Evolutionary conservation across 2,329 filamentous ascomycete genomes (phyloP).

Genomic region (Lojkania enalia): DNA sequence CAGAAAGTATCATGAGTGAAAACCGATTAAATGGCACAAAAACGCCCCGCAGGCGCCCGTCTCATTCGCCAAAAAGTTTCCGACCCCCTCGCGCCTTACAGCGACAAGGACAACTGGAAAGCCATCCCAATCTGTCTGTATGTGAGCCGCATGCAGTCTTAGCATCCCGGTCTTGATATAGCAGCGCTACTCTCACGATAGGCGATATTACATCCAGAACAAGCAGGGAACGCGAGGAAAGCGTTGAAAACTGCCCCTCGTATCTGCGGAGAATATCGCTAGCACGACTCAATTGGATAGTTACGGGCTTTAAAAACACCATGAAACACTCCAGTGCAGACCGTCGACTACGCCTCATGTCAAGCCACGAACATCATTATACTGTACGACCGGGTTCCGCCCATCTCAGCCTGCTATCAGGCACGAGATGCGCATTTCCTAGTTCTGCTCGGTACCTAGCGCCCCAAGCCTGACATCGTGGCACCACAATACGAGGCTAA

Average conservation of each 20-base stretch:
- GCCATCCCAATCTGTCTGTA: not conserved
- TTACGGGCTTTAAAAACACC: not conserved
- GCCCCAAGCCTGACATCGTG: slow-evolving; percentile 19
- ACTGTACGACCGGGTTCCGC: slow-evolving; percentile 7
- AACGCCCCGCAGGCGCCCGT: slow-evolving; percentile 7
- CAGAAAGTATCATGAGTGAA: not conserved
- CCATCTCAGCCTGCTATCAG: slow-evolving; percentile 5
- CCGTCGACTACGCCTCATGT: slow-evolving; percentile 5
- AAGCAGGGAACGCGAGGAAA: slow-evolving; percentile 25
- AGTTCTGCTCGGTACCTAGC: slow-evolving; percentile 6
- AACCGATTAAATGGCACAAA: slow-evolving; percentile 14
- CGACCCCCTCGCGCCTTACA: slow-evolving; percentile 8
- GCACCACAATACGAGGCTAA: slow-evolving; percentile 19
- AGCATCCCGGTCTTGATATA: slow-evolving; percentile 18
- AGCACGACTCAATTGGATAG: not conserved
- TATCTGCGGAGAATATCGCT: slow-evolving; percentile 2
- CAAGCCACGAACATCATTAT: slow-evolving; percentile 12
- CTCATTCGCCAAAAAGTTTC: slow-evolving; percentile 22
- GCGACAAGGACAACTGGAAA: not conserved
- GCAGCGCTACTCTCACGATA: slow-evolving; percentile 2
- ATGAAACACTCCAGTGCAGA: not conserved
- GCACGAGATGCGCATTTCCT: slow-evolving; percentile 7
- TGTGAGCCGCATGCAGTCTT: slow-evolving; percentile 21
- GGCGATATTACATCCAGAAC: slow-evolving; percentile 6
- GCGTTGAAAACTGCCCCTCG: slow-evolving; percentile 7